Evolutionary conservation across 202 grass and related monocot species (phyloP).

Genomic region (Panicum virgatum): DNA sequence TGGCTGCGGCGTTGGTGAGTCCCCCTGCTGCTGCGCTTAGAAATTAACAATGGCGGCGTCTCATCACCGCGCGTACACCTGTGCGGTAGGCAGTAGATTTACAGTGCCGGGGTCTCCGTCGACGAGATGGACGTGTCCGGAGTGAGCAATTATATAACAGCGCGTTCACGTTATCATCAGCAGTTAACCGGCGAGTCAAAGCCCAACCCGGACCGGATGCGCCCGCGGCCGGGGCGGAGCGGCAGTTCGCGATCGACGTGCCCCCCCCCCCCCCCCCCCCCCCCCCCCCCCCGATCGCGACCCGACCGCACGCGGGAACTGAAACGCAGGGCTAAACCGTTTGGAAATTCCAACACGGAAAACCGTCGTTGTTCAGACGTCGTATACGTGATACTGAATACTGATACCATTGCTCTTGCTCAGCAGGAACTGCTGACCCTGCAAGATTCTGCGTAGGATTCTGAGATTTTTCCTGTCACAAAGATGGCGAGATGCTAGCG

Average conservation of each 20-base stretch:
- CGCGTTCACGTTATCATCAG: neutral
- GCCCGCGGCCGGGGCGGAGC: neutral
- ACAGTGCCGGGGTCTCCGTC: neutral
- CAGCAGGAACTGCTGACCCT: neutral
- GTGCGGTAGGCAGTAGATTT: neutral
- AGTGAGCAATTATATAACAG: neutral
- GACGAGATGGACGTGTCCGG: constrained; percentile 9
- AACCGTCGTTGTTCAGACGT: neutral
- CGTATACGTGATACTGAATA: neutral
- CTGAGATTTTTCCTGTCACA: too few relatives aligned
- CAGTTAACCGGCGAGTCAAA: neutral
- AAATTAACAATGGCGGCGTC: neutral
- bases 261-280: too few relatives aligned
- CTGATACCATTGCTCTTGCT: too few relatives aligned
- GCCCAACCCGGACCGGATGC: neutral
- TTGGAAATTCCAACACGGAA: constrained; percentile 13
- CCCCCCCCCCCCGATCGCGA: constrained; percentile 6
- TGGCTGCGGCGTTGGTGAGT: neutral
- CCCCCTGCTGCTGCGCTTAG: neutral
- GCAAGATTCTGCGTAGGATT: neutral
- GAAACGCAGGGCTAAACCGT: neutral
- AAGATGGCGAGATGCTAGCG: too few relatives aligned
- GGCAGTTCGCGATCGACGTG: constrained; percentile 4
- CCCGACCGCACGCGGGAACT: neutral
- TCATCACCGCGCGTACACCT: neutral